Conservation (phyloP, 169 alveolate species). For the Eimeria falciformis region DNA sequence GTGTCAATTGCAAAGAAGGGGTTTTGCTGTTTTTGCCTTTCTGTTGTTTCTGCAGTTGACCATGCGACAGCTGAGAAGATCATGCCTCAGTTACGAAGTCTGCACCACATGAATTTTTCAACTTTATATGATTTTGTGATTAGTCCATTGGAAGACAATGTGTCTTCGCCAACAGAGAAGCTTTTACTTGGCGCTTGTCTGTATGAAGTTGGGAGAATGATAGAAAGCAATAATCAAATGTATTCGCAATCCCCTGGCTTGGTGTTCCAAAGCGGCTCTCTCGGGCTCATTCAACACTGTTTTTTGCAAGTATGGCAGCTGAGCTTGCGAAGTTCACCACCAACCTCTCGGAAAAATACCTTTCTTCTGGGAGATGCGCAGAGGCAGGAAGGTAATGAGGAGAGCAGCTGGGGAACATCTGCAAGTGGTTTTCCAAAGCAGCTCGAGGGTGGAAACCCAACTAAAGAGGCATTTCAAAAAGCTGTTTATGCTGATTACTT, state of each 20-base stretch:
- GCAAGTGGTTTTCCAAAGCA: too few species aligned
- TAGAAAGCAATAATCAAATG: background rate
- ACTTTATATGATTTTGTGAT: constrained; percentile 6
- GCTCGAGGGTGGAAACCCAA: background rate
- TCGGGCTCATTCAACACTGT: background rate
- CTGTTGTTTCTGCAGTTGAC: constrained; percentile 46
- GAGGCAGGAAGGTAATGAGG: too few species aligned
- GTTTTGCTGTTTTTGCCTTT: background rate
- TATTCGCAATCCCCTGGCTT: background rate
- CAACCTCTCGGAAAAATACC: too few species aligned
- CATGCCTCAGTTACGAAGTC: background rate
- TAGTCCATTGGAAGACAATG: background rate
- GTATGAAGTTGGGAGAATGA: background rate
- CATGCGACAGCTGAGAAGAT: background rate
- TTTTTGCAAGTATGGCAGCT: background rate
- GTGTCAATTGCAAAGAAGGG: too few species aligned
- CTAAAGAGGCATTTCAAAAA: background rate
- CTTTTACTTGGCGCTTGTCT: background rate
- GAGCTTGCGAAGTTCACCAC: too few species aligned
- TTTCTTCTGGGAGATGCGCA: too few species aligned
- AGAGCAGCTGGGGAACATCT: too few species aligned
- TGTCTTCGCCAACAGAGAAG: constrained; percentile 17
- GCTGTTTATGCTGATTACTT: background rate
- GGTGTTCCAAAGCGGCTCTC: background rate
- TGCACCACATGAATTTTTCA: background rate